A percentile compares a stretch with the other conserved stretches of the same genome.
Evolutionary conservation across 164 flowering plant genomes (phyloP).

Genomic region (Brasenia schreberi): DNA sequence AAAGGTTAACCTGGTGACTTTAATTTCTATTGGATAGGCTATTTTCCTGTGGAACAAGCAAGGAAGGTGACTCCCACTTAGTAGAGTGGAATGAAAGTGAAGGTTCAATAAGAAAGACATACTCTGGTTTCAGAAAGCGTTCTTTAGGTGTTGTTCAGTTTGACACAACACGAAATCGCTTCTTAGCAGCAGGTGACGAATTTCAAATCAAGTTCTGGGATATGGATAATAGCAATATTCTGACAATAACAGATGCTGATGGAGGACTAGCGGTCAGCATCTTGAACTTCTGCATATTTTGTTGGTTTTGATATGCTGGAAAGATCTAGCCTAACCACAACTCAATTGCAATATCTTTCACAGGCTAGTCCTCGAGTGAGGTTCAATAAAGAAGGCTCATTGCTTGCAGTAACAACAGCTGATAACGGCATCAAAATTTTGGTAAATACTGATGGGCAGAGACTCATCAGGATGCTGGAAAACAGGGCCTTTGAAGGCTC

Average conservation of each 20-base stretch:
- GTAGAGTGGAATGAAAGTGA: slow-evolving; percentile 18
- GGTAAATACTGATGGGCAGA: slow-evolving; percentile 23
- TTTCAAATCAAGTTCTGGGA: slow-evolving; percentile 27
- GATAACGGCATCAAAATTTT: slow-evolving; percentile 25
- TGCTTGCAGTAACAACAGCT: slow-evolving; percentile 21
- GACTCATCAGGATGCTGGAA: slow-evolving; percentile 14
- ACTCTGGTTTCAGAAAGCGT: slow-evolving; percentile 18
- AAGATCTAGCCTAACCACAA: no score
- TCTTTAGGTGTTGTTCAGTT: slow-evolving; percentile 19
- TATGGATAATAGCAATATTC: slow-evolving; percentile 18
- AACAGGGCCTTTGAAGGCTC: slow-evolving; percentile 10
- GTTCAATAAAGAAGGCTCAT: slow-evolving; percentile 23
- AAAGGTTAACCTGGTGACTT: not conserved
- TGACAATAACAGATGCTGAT: slow-evolving; percentile 20
- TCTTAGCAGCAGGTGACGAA: slow-evolving; percentile 29
- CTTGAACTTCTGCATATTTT: not conserved
- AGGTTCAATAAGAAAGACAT: slow-evolving; percentile 16
- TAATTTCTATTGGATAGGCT: slow-evolving; percentile 2
- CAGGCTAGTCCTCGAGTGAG: slow-evolving; percentile 23
- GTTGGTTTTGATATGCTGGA: no score
- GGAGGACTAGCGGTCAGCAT: slow-evolving; percentile 23
- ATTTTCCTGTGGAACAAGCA: slow-evolving; percentile 17
- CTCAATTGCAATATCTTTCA: not conserved
- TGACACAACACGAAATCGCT: slow-evolving; percentile 14
- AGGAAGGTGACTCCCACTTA: slow-evolving; percentile 17